Evolutionary conservation across 2,329 filamentous ascomycete genomes (phyloP).

Genomic region (Fusarium oxysporum): DNA sequence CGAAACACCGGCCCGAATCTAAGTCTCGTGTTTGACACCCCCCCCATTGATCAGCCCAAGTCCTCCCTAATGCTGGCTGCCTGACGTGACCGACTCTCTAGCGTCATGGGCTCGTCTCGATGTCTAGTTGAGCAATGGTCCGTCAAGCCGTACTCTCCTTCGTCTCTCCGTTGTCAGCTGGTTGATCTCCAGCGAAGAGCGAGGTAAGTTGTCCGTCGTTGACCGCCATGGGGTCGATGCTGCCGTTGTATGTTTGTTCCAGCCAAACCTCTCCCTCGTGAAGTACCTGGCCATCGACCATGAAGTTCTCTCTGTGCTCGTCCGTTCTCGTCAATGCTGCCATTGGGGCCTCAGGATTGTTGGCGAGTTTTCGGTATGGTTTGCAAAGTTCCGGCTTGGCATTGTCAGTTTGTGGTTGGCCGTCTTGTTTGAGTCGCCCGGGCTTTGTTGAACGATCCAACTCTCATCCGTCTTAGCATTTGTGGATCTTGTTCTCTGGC

Average conservation of each 20-base stretch:
- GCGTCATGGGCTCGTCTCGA: constrained; percentile 42
- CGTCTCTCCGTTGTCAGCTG: constrained; percentile 83
- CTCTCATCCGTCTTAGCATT: constrained; percentile 84
- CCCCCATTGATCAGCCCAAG: not conserved
- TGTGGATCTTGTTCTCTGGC: constrained; percentile 88
- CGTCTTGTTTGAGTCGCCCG: constrained; percentile 80
- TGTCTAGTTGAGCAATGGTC: constrained; percentile 71
- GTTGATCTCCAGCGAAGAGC: constrained; percentile 87
- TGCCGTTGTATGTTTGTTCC: constrained; percentile 82
- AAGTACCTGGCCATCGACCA: constrained; percentile 80
- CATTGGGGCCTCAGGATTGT: constrained; percentile 51
- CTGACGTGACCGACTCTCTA: constrained; percentile 39
- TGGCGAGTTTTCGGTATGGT: constrained; percentile 87
- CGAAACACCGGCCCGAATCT: constrained; percentile 13
- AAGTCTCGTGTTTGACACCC: too few species aligned
- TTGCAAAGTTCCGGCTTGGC: constrained; percentile 92
- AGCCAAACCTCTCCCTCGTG: constrained; percentile 80
- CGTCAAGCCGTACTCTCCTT: constrained; percentile 87
- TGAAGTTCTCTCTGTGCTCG: too few species aligned
- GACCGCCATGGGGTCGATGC: constrained; percentile 71
- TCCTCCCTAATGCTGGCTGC: constrained; percentile 25
- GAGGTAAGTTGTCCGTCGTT: too few species aligned
- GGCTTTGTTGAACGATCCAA: constrained; percentile 88
- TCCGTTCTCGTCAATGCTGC: constrained; percentile 38
- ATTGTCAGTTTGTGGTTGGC: constrained; percentile 88